Base-by-base conservation (phyloP, 495 filamentous ascomycete genomes). In the Trichoderma asperelloides region DNA sequence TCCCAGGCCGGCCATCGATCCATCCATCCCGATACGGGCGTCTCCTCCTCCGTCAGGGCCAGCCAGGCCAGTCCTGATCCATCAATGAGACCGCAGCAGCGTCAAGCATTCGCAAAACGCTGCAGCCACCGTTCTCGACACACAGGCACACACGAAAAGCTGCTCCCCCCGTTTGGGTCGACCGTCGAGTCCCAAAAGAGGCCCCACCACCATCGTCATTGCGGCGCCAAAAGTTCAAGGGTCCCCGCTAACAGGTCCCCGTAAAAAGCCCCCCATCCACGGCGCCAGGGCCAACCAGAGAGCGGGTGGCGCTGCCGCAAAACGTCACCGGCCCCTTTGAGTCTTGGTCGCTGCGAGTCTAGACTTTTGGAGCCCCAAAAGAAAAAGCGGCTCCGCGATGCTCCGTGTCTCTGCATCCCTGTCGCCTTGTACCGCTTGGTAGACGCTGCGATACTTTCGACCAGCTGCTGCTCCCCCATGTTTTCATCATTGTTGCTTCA, bases 271-370 rank as follows among this genome's bases (percentile, higher is more conserved):
- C 47, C 47, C 18, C 16, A 51, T 2, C 18, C 18, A n/a, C 47
- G 9, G 47, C 47, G 47, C 47, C 47, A 21, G 18, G 18, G 18
- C 47, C 64, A 65, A 65, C 41, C 64, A 65, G 15, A 43, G 41
- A n/a, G 64, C 43, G 27, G 64, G 64, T 65, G 64, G 64, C 64
- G 64, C 64, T 64, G 39, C 39, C 27, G 27, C 27, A 40, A 23
- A 30, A 65, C 64, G 64, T 65, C 64, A 65, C 64, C 41, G 64
- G 43, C 39, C 64, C 27, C 39, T 60, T 60, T 60, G 55, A 23
- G 55, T 60, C 55, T 60, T 60, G 55, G 55, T 30, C 55, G 55
- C 23, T 30, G 33, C 5, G 55, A 30, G 55, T 60, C 55, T 25
- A 60, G 55, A 60, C 55, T 60, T 60, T 60, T 6, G 23, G 27